These are phyloP conservation scores for Debaryomyces fabryi DNA, from an alignment of 1,139 yeast species.

Conservation along the genomic window DNA sequence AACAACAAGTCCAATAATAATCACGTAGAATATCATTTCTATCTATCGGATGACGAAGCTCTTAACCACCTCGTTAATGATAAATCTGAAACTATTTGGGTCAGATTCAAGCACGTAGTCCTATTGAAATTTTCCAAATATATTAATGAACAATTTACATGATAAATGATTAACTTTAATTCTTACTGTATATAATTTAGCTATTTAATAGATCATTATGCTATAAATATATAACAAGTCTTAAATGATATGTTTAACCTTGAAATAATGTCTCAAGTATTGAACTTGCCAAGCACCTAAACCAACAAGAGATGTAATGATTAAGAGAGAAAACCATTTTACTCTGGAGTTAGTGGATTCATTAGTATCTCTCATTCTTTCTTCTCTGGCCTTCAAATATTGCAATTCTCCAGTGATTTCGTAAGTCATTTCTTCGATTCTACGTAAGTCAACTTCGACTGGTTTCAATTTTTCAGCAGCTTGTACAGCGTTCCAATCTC, in stretches of 20 bases:
- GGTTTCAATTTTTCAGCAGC: constrained; percentile 93
- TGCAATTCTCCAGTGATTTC: constrained; percentile 79
- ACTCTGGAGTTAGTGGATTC: constrained; percentile 91
- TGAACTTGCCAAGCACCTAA: constrained; percentile 92
- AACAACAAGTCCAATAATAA: background rate
- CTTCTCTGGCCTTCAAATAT: constrained; percentile 86
- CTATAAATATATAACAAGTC: background rate
- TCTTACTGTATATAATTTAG: constrained; percentile 1
- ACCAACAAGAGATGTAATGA: constrained; percentile 67
- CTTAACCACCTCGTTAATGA: background rate
- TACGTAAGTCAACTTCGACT: constrained; percentile 83
- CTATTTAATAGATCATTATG: constrained; percentile 1
- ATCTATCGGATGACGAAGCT: constrained; percentile 3
- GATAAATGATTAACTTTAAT: background rate
- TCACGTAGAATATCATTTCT: background rate
- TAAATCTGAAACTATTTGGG: constrained; percentile 1
- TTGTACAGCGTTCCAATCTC: constrained; percentile 96
- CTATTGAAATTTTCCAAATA: constrained; percentile 1
- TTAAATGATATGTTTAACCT: constrained; percentile 88
- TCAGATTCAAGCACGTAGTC: background rate
- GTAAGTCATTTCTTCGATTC: constrained; percentile 78
- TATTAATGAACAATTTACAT: background rate
- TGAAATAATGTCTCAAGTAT: constrained; percentile 90
- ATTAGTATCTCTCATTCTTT: constrained; percentile 91
- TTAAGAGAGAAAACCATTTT: constrained; percentile 75